These are phyloP conservation scores for Tylopilus subfusipes DNA, from an alignment of 768 basidiomycete genomes.

Conservation along the genomic window DNA sequence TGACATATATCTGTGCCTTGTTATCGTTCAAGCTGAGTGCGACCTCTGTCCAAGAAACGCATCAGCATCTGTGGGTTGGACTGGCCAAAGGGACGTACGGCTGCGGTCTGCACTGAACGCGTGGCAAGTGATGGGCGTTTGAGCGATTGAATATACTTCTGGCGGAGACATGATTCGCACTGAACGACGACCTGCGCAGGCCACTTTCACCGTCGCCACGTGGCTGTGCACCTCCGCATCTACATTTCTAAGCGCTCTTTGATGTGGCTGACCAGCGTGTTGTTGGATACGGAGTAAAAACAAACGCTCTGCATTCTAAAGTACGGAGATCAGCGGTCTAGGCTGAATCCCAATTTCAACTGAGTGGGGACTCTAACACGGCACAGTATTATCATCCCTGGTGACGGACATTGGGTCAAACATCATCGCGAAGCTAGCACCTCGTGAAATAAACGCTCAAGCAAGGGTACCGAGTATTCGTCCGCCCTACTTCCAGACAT, in stretches of 20 bases:
- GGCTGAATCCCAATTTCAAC: neutral
- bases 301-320: no score
- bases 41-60: slow-evolving; percentile 55
- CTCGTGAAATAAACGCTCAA: slow-evolving; percentile 8
- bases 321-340: neutral
- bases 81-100: slow-evolving; percentile 50
- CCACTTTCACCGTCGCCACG: neutral
- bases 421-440: neutral
- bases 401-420: neutral
- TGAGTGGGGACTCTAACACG: neutral
- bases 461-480: slow-evolving; percentile 3
- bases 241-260: no score
- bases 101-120: slow-evolving; percentile 86
- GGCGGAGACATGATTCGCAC: slow-evolving; percentile 55
- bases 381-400: neutral
- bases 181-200: neutral
- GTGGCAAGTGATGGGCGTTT: slow-evolving; percentile 83
- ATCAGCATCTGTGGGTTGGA: slow-evolving; percentile 6
- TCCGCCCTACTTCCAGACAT: slow-evolving; percentile 8
- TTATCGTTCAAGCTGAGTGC: slow-evolving; percentile 89
- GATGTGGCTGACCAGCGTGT: no score
- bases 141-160: slow-evolving; percentile 74
- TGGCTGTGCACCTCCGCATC: slow-evolving; percentile 12
- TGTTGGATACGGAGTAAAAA: no score
- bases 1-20: slow-evolving; percentile 78